Conservation (phyloP, 129 eudicot genomes). For the Chrysanthemum lavandulifolium region DNA sequence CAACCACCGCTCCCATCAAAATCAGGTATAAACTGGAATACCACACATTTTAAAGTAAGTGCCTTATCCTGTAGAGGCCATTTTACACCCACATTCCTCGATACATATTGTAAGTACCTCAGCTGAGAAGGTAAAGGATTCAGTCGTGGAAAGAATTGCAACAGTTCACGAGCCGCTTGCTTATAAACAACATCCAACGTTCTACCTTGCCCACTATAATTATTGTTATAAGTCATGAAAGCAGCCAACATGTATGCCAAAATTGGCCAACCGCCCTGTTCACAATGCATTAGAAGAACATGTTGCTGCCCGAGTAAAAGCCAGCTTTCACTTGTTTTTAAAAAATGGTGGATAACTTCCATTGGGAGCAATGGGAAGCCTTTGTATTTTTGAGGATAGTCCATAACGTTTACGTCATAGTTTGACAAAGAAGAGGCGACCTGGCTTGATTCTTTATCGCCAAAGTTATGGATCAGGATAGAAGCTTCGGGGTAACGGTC, state of each 20-base stretch:
- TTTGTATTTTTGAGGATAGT: slow-evolving; percentile 75
- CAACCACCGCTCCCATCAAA: slow-evolving; percentile 76
- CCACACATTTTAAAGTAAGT: slow-evolving; percentile 37
- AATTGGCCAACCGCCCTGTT: slow-evolving; percentile 88
- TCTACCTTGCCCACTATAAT: slow-evolving; percentile 63
- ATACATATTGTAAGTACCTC: slow-evolving; percentile 42
- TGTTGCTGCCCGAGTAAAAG: slow-evolving; percentile 76
- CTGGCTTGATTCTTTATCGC: slow-evolving; percentile 54
- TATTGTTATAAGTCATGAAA: slow-evolving; percentile 58
- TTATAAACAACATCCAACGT: slow-evolving; percentile 74
- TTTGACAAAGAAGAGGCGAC: slow-evolving; percentile 53
- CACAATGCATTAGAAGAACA: slow-evolving; percentile 86
- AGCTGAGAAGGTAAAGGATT: slow-evolving; percentile 81
- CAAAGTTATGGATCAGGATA: slow-evolving; percentile 60
- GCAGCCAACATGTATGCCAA: slow-evolving; percentile 87
- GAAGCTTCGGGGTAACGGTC: slow-evolving; percentile 71
- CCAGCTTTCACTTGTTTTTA: slow-evolving; percentile 86
- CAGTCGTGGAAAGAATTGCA: slow-evolving; percentile 60
- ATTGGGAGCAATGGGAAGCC: slow-evolving; percentile 73
- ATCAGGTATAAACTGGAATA: slow-evolving; percentile 68
- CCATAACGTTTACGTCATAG: slow-evolving; percentile 80
- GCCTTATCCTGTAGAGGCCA: no score
- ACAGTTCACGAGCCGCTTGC: slow-evolving; percentile 80
- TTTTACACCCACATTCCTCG: no score
- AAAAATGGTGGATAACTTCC: slow-evolving; percentile 83